Base-by-base conservation (phyloP, 805 yeast genomes). In the Cyberlindnera euphorbiiphila region DNA sequence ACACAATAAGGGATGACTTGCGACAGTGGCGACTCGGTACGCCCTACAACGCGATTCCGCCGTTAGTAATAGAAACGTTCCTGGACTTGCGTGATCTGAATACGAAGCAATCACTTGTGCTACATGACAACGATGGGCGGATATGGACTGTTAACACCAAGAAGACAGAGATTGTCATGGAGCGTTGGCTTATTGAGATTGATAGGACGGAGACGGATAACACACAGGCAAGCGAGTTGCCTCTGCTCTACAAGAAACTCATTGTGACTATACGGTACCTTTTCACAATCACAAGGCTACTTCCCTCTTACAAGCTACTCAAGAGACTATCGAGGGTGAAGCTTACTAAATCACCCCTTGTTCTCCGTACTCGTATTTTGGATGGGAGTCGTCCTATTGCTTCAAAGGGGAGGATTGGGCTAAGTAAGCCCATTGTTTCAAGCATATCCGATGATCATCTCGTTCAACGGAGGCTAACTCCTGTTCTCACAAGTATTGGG, bases 181-280 rank as follows among this genome's bases (percentile, higher is more conserved):
- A 93, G 55, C 71, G 98, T 42, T 93, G 98, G 98, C 68, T 87
- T 17, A 64, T 93, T 23, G 96, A 89, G 57, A 74, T 89, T 43
- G 89, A 83, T 51, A 59, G 57, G 10, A 18, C 65, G 55, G 56
- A 64, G 53, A 47, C 47, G 7, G 46, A 30, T 21, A 43, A 61
- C 4, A 69, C 68, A 16, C n/a, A n/a, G n/a, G 23, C 15, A 2
- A n/a, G 15, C 12, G 93, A 85, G 36, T 66, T 83, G 12, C 84
- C 88, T 1, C 60, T 71, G 29, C 72, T 85, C 8, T 83, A 85
- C 62, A 86, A 85, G 50, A 83, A 81, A 49, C 74, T 89, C 21
- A 74, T 85, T 17, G 65, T 88, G 0, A 62, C 84, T 21, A 78
- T 93, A 48, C 76, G 97, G 30, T 77, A 84, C 33, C 60, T 93